A percentile compares a stretch with the other conserved stretches of the same genome.
Evolutionary conservation across 345 rosid genomes (phyloP).

Genomic region (Eucalyptus lansdowneana): DNA sequence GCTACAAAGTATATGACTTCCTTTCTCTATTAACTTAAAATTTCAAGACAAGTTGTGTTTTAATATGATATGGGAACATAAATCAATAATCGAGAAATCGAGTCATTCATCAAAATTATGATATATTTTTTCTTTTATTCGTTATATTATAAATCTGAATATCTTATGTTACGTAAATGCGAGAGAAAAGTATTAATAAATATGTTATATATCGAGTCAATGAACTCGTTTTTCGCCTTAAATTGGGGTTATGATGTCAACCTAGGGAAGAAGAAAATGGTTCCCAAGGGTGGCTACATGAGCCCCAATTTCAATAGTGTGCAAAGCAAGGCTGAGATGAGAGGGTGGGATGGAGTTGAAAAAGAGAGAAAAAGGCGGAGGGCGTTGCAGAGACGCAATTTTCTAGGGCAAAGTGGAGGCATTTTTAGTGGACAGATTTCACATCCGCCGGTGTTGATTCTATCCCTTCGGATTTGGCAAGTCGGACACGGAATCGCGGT

Average conservation of each 20-base stretch:
- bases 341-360: not conserved
- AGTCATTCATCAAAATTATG: accelerated
- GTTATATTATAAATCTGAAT: not conserved
- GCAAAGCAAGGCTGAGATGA: not conserved
- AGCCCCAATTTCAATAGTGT: not conserved
- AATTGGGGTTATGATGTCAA: not conserved
- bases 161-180: accelerated
- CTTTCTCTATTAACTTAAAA: not conserved
- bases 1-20: not conserved
- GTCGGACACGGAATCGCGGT: not conserved
- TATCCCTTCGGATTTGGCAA: not conserved
- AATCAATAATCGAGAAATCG: not conserved
- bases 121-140: accelerated
- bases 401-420: not conserved
- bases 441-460: not conserved
- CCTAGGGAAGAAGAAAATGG: not conserved
- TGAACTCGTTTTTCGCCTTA: not conserved
- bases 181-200: not conserved
- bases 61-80: not conserved
- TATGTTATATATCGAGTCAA: not conserved
- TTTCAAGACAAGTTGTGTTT: not conserved
- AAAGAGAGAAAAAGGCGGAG: not conserved
- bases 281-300: not conserved
- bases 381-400: not conserved
- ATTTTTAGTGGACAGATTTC: not conserved